phyloP scores from a whole-genome alignment of 2,329 filamentous ascomycete species.

The Paraconiothyrium brasiliense region DNA sequence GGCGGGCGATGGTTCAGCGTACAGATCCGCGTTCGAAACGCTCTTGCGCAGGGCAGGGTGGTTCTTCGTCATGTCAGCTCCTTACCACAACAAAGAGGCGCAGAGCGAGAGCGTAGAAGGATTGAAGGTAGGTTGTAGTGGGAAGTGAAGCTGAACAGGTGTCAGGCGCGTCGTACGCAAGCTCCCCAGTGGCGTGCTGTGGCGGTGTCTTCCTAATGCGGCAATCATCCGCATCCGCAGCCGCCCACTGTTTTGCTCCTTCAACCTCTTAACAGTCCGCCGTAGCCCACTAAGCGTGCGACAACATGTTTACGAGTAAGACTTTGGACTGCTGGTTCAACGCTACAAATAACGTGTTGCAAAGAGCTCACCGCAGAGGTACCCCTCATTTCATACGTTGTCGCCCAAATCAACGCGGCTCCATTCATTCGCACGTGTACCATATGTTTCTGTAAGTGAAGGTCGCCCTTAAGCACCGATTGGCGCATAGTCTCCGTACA shows the following conservation, averaged over 20 bases:
- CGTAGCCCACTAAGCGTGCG: neutral
- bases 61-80: conserved; percentile 47
- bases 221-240: conserved; percentile 15
- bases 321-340: too few species aligned
- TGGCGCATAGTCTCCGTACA: too few species aligned
- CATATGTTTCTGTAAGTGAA: too few species aligned
- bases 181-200: conserved; percentile 14
- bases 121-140: neutral
- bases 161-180: conserved; percentile 14
- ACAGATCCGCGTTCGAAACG: conserved; percentile 49
- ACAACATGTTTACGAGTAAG: neutral
- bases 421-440: too few species aligned
- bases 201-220: conserved; percentile 17
- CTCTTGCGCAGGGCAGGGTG: conserved; percentile 48
- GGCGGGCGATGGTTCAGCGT: conserved; percentile 46
- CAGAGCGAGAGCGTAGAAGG: neutral
- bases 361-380: too few species aligned
- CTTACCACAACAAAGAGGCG: neutral
- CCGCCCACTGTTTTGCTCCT: neutral
- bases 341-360: too few species aligned
- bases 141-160: conserved; percentile 14
- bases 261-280: too few species aligned
- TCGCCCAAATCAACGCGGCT: too few species aligned
- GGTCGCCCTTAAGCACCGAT: too few species aligned
- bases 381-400: too few species aligned